These are phyloP conservation scores for Termitomyces sp. DNA, from an alignment of 768 basidiomycete genomes.

Conservation along the genomic window DNA sequence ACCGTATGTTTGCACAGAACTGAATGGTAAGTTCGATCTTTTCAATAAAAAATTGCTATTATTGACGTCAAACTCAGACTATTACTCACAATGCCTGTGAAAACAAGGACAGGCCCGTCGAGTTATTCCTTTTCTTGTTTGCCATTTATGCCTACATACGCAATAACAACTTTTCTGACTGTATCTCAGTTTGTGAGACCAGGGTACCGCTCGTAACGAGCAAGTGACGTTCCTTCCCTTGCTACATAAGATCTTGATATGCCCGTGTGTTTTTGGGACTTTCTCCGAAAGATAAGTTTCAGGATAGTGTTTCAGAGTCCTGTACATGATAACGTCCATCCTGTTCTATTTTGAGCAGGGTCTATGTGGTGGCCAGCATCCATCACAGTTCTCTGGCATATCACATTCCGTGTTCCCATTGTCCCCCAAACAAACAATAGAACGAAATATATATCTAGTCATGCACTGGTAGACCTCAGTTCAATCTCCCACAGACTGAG, in stretches of 20 bases:
- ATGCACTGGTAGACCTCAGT: no score
- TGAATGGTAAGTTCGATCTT: conserved; percentile 23
- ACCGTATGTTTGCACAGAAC: conserved; percentile 29
- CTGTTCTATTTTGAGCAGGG: no score
- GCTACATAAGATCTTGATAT: not conserved
- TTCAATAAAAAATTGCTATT: not conserved
- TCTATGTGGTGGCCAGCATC: no score
- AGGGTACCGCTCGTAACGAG: not conserved
- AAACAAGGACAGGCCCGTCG: not conserved
- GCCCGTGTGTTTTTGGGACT: not conserved
- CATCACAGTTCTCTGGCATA: no score
- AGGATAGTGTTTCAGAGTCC: no score
- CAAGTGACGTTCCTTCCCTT: no score
- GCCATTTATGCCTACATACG: not conserved
- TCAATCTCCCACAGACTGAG: no score
- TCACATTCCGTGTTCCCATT: no score
- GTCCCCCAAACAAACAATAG: no score
- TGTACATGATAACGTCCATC: no score
- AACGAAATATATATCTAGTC: no score
- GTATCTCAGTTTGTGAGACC: not conserved
- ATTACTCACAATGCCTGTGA: conserved; percentile 33
- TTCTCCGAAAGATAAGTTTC: not conserved
- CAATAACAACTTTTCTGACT: not conserved
- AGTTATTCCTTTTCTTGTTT: not conserved
- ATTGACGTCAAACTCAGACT: conserved; percentile 17